Conservation (phyloP, 768 basidiomycete species). For the Tylopilus vinaceipallidus region DNA sequence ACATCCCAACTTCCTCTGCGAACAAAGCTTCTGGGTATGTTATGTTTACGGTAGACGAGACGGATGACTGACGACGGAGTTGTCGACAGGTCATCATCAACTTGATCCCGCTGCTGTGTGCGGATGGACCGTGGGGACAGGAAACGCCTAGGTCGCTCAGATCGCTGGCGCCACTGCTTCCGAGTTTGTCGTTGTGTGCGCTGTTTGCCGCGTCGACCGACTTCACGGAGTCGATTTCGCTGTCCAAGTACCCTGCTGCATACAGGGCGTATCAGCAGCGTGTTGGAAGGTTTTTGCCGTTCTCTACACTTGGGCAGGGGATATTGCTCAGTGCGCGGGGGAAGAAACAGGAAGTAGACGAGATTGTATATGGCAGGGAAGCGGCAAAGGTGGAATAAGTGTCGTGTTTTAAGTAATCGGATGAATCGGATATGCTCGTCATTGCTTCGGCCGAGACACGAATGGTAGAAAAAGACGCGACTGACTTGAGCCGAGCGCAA, state of each 20-base stretch:
- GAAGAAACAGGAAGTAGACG: slow-evolving; percentile 36
- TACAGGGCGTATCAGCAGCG: slow-evolving; percentile 74
- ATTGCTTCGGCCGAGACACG: slow-evolving; percentile 16
- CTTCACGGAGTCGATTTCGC: slow-evolving; percentile 80
- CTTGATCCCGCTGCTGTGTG: slow-evolving; percentile 58
- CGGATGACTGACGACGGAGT: slow-evolving; percentile 1
- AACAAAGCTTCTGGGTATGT: slow-evolving; percentile 84
- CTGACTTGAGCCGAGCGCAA: background rate
- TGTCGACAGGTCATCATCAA: slow-evolving; percentile 59
- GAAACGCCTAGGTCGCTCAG: slow-evolving; percentile 25
- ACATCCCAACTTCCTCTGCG: slow-evolving; percentile 92
- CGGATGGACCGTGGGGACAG: slow-evolving; percentile 27
- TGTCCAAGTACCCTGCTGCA: slow-evolving; percentile 64
- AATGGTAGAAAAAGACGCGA: slow-evolving; percentile 11
- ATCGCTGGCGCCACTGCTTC: slow-evolving; percentile 42
- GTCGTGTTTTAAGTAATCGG: slow-evolving; percentile 3
- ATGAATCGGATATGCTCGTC: slow-evolving; percentile 2
- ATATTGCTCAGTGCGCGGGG: slow-evolving; percentile 38
- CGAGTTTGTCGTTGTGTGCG: slow-evolving; percentile 58
- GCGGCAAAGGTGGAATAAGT: slow-evolving; percentile 24
- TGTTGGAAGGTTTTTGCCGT: slow-evolving; percentile 76
- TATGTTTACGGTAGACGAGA: background rate
- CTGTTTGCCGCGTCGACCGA: slow-evolving; percentile 78
- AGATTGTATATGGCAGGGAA: slow-evolving; percentile 42
- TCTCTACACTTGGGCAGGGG: slow-evolving; percentile 45